Base-by-base conservation (phyloP, 2,329 filamentous ascomycete species). In the Cordyceps militaris region DNA sequence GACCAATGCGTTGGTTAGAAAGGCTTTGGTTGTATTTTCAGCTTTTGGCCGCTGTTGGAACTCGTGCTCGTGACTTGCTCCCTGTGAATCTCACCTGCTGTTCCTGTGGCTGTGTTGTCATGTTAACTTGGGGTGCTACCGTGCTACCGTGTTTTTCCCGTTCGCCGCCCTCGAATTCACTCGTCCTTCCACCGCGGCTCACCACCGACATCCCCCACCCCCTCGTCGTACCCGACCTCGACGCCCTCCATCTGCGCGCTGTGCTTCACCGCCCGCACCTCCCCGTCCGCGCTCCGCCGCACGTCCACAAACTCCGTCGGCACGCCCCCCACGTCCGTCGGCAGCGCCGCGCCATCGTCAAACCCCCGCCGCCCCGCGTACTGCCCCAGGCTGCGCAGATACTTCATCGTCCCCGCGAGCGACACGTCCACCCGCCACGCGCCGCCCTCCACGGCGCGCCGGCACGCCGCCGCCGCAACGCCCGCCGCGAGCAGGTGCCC, bases 361-460 rank as follows among this genome's bases (percentile, higher is more conserved):
- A 82, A 83, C 0, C 79, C 79, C 2, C 62, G 69, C 1, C 62
- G 64, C 0, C 71, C 77, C 4, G 71, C 66, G 60, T 75, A 77
- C 58, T 80, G 80, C 0, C 81, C 81, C 14, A 85, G 63, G 30
- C 78, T 80, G 28, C 78, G 70, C 38, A 84, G 64, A 64, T 83
- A 84, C 62, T 78, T 81, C 77, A 78, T 79, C 3, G 75, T 73
- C 1, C 77, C 80, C 0, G 79, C 81, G 3, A 85, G 70, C 8
- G 79, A 82, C 1, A 83, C 80, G 28, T 80, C 70, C 0, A 84
- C 76, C n/a, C 73, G 65, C 66, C 78, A 84, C 0, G 74, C 71
- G 0, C 60, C 61, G 24, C 49, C 49, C 14, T 42, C 49, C 0
- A 61, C 68, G 0, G 73, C 73, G 14, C 75, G 72, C 51, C 72